Conservation (phyloP, 2,329 filamentous ascomycete genomes). For the Aspergillus phoenicis region DNA sequence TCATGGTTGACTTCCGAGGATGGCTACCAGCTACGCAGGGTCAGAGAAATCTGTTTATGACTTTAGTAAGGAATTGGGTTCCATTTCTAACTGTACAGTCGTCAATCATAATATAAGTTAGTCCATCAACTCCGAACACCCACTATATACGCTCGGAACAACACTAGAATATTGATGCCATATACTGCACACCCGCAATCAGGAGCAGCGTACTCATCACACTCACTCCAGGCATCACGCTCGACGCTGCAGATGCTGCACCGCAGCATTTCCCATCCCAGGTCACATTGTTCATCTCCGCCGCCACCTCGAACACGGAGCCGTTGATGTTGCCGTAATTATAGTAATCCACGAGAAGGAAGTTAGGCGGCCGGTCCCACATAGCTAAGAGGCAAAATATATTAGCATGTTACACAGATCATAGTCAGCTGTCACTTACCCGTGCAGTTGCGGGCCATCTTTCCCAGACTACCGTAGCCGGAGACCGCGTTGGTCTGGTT, state of each 20-base stretch:
- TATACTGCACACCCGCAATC: constrained; percentile 27
- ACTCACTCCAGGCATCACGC: constrained; percentile 21
- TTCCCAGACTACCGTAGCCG: constrained; percentile 68
- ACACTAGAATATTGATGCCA: constrained; percentile 28
- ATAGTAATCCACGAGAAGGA: constrained; percentile 84
- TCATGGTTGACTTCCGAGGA: not conserved
- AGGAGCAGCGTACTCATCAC: constrained; percentile 27
- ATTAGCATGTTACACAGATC: constrained; percentile 18
- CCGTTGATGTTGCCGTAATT: constrained; percentile 69
- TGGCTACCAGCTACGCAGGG: not conserved
- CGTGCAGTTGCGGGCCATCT: constrained; percentile 65
- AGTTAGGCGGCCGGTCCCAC: constrained; percentile 73
- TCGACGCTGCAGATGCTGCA: constrained; percentile 29
- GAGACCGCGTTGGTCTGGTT: constrained; percentile 71
- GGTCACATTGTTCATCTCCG: constrained; percentile 70
- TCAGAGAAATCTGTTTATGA: no score
- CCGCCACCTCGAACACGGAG: constrained; percentile 76
- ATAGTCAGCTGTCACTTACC: constrained; percentile 33
- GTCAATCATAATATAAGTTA: not conserved
- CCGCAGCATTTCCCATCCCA: constrained; percentile 56
- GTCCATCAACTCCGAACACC: not conserved
- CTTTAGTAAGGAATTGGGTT: no score
- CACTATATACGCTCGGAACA: constrained; percentile 16
- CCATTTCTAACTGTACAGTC: constrained; percentile 1
- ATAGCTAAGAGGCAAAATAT: constrained; percentile 30